phyloP scores from a whole-genome alignment of 225 moss, liverwort and hornwort genomes.

The Neckera pumila region DNA sequence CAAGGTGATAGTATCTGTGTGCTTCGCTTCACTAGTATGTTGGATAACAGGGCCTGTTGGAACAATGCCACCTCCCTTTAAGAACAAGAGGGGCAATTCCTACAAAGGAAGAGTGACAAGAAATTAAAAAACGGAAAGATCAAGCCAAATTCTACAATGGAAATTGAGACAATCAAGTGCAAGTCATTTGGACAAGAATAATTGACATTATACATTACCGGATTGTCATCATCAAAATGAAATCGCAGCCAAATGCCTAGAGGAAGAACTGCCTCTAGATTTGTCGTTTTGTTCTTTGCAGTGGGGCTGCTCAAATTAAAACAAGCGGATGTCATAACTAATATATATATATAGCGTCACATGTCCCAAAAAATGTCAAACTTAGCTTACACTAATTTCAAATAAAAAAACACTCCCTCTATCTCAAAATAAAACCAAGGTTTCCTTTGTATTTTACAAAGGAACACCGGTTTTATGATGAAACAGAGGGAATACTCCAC shows the following conservation, averaged over 20 bases:
- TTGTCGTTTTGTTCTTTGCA: constrained; percentile 9
- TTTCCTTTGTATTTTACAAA: too few species aligned
- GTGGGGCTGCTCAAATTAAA: constrained; percentile 13
- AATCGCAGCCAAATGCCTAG: constrained; percentile 68
- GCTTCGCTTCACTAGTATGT: constrained; percentile 31
- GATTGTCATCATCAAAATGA: constrained; percentile 72
- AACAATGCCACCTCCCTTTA: constrained; percentile 71
- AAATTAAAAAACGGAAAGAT: not conserved
- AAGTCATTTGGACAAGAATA: not conserved
- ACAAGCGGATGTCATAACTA: not conserved
- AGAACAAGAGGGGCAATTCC: constrained; percentile 77
- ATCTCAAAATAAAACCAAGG: too few species aligned
- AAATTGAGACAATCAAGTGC: not conserved
- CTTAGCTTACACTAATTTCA: not conserved
- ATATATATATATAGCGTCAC: not conserved
- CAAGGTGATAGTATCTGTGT: constrained; percentile 46
- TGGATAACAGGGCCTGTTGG: constrained; percentile 61
- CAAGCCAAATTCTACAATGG: not conserved
- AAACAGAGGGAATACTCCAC: too few species aligned
- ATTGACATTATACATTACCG: constrained; percentile 9
- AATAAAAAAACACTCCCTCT: not conserved
- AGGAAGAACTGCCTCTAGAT: constrained; percentile 34
- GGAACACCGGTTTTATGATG: too few species aligned
- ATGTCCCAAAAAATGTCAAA: not conserved
- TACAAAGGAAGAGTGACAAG: not conserved